Base-by-base conservation (phyloP, 371 early-diverging fungal species). In the Mortierella sp. region DNA sequence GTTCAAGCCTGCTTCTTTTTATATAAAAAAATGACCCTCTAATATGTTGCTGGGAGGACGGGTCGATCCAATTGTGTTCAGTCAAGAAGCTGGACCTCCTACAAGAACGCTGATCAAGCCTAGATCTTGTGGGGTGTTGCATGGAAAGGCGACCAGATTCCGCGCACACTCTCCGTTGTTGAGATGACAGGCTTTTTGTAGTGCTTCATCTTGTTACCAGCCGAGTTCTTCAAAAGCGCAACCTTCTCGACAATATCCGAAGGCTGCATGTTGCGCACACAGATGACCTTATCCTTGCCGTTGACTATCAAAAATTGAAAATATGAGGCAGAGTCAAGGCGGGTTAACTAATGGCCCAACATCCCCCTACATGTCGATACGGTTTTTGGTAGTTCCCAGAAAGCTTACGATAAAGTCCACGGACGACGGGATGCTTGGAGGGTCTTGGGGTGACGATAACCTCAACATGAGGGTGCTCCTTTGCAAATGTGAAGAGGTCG, bases 71-170 rank as follows among this genome's bases (percentile, higher is more conserved):
- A n/a, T n/a, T n/a, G n/a, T n/a, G n/a, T n/a, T n/a, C n/a, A n/a
- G n/a, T n/a, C n/a, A n/a, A n/a, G n/a, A n/a, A n/a, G n/a, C n/a
- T n/a, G n/a, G n/a, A n/a, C n/a, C n/a, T n/a, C n/a, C n/a, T n/a
- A n/a, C n/a, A n/a, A n/a, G n/a, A n/a, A n/a, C n/a, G n/a, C n/a
- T n/a, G n/a, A n/a, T n/a, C n/a, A n/a, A n/a, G 14, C 1, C 60
- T 87, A 91, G 66, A 91, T 89, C 59, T 87, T 82, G 72, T 91
- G 90, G 59, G 88, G 89, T 63, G 87, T 83, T 53, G 90, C 80
- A 66, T 94, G 91, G 89, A 95, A 95, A 45, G 95, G 94, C 64
- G 93, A 93, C 93, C 93, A 95, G 62, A 94, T 93, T 60, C 94
- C 95, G 65, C 95, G 90, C n/a, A 95, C 93, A 66, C 92, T 92